Conservation (phyloP, 2,329 filamentous ascomycete genomes). For the Phialophora expanda region DNA sequence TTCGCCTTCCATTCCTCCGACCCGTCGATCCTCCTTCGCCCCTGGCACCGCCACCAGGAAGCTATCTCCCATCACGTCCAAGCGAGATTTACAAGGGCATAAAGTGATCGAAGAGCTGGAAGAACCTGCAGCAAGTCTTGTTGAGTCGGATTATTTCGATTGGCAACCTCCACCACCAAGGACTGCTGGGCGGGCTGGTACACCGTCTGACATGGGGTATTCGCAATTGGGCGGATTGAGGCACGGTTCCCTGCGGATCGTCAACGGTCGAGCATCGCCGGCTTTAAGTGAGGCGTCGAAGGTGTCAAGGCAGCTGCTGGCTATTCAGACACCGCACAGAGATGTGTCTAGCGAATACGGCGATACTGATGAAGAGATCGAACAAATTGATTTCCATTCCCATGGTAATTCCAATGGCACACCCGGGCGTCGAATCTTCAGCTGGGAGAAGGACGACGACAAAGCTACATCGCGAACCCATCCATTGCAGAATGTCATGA, state of each 20-base stretch:
- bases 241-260: slow-evolving; percentile 38
- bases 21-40: slow-evolving; percentile 36
- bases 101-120: slow-evolving; percentile 18
- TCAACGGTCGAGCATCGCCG: slow-evolving; percentile 40
- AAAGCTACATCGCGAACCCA: not conserved
- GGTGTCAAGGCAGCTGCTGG: slow-evolving; percentile 30
- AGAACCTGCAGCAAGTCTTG: slow-evolving; percentile 5
- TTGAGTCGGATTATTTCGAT: slow-evolving; percentile 21
- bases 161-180: slow-evolving; percentile 33
- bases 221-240: slow-evolving; percentile 36
- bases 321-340: slow-evolving; percentile 21
- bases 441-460: slow-evolving; percentile 28
- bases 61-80: slow-evolving; percentile 2
- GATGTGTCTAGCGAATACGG: slow-evolving; percentile 38
- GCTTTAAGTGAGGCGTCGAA: slow-evolving; percentile 38
- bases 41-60: slow-evolving; percentile 39
- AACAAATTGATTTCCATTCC: not conserved
- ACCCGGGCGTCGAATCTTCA: slow-evolving; percentile 19
- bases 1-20: slow-evolving; percentile 31
- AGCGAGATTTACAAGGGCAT: slow-evolving; percentile 17
- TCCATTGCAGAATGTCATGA: slow-evolving; percentile 19
- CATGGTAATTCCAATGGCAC: not conserved
- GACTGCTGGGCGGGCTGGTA: slow-evolving; percentile 33
- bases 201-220: slow-evolving; percentile 37
- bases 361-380: slow-evolving; percentile 31